phyloP scores from a whole-genome alignment of 805 yeast species.

The Yarrowia osloensis region DNA sequence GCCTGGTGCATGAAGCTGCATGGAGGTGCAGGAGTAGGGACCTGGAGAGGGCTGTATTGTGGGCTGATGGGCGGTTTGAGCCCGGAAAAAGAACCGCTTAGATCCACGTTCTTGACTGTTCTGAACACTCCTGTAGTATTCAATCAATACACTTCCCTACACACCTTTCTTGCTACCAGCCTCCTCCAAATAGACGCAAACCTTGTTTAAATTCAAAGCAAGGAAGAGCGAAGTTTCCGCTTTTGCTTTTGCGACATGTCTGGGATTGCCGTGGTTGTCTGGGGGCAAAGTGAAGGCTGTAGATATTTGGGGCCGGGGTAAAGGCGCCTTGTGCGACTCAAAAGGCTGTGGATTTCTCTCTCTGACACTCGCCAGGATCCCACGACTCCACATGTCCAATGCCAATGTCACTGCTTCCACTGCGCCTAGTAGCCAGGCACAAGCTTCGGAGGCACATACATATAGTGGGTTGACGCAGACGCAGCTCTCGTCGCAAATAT shows the following conservation, averaged over 20 bases:
- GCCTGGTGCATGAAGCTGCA: conserved; percentile 6
- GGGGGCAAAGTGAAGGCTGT: conserved; percentile 2
- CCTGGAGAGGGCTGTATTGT: too few relatives aligned
- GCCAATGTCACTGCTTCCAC: not conserved
- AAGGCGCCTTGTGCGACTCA: not conserved
- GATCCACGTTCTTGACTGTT: too few relatives aligned
- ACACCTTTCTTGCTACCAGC: not conserved
- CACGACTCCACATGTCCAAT: not conserved
- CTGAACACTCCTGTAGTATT: too few relatives aligned
- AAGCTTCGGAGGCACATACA: conserved; percentile 5
- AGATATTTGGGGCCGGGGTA: not conserved
- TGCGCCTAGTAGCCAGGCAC: not conserved
- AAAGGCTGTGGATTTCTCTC: not conserved
- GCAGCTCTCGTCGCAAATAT: not conserved
- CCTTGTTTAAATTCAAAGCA: conserved; percentile 15
- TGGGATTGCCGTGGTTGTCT: conserved; percentile 23
- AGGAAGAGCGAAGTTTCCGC: conserved; percentile 20
- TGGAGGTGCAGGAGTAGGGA: not conserved
- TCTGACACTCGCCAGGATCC: not conserved
- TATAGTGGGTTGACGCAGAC: conserved; percentile 1
- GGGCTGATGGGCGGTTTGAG: not conserved
- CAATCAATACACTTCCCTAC: too few relatives aligned
- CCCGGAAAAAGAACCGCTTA: too few relatives aligned
- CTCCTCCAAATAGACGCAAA: not conserved
- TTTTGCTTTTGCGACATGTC: conserved; percentile 5